These are phyloP conservation scores for Aureobasidium pullulans DNA, from an alignment of 2,329 filamentous ascomycete genomes.

Conservation along the genomic window DNA sequence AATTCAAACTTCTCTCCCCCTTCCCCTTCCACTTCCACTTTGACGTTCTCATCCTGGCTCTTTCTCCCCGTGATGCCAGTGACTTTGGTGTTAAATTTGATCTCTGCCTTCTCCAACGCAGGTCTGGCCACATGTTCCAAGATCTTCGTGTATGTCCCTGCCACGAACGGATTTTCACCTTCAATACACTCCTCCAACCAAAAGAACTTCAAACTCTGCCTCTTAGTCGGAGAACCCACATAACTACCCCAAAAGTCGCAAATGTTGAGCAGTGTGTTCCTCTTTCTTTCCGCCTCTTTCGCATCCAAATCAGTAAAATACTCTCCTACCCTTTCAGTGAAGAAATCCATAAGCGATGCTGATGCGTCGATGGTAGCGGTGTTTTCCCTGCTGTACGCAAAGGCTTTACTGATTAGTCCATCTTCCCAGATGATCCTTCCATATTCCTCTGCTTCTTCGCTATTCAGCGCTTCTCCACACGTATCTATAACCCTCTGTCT, in stretches of 20 bases:
- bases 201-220: constrained; percentile 67
- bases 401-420: constrained; percentile 57
- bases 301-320: constrained; percentile 30
- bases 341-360: constrained; percentile 51
- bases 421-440: constrained; percentile 53
- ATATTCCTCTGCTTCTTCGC: constrained; percentile 30
- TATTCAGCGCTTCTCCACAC: constrained; percentile 45
- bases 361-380: constrained; percentile 44
- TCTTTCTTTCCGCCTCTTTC: constrained; percentile 39
- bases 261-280: constrained; percentile 43
- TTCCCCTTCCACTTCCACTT: constrained; percentile 44
- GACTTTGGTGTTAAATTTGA: constrained; percentile 45
- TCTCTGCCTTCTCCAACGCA: constrained; percentile 47
- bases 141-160: constrained; percentile 54
- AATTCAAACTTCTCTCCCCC: constrained; percentile 33
- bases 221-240: constrained; percentile 56
- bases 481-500: constrained; percentile 51
- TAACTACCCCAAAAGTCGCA: constrained; percentile 65
- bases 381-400: constrained; percentile 56
- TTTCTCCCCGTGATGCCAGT: constrained; percentile 31
- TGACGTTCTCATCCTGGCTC: constrained; percentile 38
- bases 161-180: constrained; percentile 58
- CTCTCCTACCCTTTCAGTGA: constrained; percentile 42
- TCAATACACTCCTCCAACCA: constrained; percentile 74
- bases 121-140: constrained; percentile 53